A percentile compares a stretch with the other conserved stretches of the same genome.
Evolutionary conservation across 176 grass and related monocot species (phyloP).

Genomic region (Metroxylon sagu): DNA sequence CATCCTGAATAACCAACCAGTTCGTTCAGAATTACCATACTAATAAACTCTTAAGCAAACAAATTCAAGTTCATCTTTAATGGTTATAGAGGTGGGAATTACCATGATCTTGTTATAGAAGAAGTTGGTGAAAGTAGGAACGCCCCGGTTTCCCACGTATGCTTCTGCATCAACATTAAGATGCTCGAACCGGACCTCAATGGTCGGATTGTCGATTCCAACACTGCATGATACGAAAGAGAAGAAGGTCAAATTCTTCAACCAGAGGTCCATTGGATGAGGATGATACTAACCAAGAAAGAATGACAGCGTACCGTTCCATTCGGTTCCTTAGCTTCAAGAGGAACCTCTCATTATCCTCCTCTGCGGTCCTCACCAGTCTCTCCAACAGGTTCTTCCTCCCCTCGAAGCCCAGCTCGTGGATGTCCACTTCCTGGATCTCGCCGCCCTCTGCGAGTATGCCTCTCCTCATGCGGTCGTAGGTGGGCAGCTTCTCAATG

Average conservation of each 20-base stretch:
- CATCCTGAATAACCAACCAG: constrained; percentile 24
- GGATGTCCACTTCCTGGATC: constrained; percentile 50
- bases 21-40: too few relatives aligned
- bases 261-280: too few relatives aligned
- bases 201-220: constrained; percentile 82
- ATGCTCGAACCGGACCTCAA: constrained; percentile 82
- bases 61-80: too few relatives aligned
- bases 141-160: constrained; percentile 66
- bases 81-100: neutral
- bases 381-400: constrained; percentile 71
- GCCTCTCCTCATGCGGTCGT: constrained; percentile 79
- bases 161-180: constrained; percentile 71
- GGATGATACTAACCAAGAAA: neutral
- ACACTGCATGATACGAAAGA: constrained; percentile 38
- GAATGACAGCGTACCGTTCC: constrained; percentile 43
- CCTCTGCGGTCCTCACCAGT: constrained; percentile 73
- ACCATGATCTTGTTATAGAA: constrained; percentile 87
- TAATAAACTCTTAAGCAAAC: too few relatives aligned
- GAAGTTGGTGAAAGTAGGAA: constrained; percentile 86
- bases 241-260: neutral
- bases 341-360: constrained; percentile 90
- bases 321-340: constrained; percentile 80
- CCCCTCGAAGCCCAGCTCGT: constrained; percentile 47
- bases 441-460: constrained; percentile 28
- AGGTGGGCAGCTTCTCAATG: constrained; percentile 90